Conservation (phyloP, 768 basidiomycete species). For the Mycena capillaripes region DNA sequence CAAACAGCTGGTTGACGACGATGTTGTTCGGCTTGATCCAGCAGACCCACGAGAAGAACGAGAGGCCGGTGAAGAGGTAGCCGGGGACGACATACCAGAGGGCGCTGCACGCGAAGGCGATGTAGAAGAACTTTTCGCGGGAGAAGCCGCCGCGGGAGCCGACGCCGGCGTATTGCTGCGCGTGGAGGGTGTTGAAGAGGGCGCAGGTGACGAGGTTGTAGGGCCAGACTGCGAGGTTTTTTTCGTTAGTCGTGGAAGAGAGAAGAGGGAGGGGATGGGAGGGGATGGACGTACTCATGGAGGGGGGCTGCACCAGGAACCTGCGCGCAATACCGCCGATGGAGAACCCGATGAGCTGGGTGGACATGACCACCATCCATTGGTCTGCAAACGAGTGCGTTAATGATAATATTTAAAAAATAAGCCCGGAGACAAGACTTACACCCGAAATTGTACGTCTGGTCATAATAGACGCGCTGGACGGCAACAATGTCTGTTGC, state of each 20-base stretch:
- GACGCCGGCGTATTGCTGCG: slow-evolving; percentile 76
- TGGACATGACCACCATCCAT: slow-evolving; percentile 84
- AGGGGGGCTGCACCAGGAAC: slow-evolving; percentile 81
- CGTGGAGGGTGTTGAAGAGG: slow-evolving; percentile 86
- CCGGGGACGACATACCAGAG: slow-evolving; percentile 61
- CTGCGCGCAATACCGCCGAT: slow-evolving; percentile 79
- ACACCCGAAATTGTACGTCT: slow-evolving; percentile 66
- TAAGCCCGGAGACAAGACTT: no score
- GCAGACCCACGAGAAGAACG: slow-evolving; percentile 56
- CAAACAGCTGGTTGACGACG: slow-evolving; percentile 51
- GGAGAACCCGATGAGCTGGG: slow-evolving; percentile 86
- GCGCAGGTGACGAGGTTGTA: slow-evolving; percentile 80
- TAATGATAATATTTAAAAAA: no score
- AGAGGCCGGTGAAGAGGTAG: slow-evolving; percentile 53
- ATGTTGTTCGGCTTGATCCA: slow-evolving; percentile 61
- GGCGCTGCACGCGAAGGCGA: slow-evolving; percentile 62
- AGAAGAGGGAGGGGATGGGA: background rate
- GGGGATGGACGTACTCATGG: slow-evolving; percentile 67
- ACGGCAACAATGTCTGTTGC: slow-evolving; percentile 84
- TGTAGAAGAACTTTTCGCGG: slow-evolving; percentile 84
- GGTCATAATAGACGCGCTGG: slow-evolving; percentile 80
- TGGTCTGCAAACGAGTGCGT: slow-evolving; percentile 55
- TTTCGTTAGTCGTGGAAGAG: background rate
- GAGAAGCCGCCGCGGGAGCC: slow-evolving; percentile 77
- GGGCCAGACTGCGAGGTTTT: slow-evolving; percentile 75